A percentile compares a stretch with the other conserved stretches of the same genome.
Conservation (phyloP, 225 moss, liverwort and hornwort species). For the Polytrichum formosum region DNA sequence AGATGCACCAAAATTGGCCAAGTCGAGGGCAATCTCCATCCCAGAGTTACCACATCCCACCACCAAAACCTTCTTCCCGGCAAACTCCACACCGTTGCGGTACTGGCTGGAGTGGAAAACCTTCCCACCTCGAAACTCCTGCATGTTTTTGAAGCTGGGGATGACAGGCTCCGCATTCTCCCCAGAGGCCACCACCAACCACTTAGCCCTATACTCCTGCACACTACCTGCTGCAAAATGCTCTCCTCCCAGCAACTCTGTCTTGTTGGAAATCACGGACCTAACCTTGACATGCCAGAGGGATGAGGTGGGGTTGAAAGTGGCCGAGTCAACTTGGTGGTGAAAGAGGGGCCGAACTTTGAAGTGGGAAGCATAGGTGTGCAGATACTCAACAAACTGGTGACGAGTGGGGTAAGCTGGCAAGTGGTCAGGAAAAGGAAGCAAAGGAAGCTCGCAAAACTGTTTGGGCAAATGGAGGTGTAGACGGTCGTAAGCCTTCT, state of each 20-base stretch:
- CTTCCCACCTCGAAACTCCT: conserved; percentile 29
- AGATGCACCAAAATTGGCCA: conserved; percentile 65
- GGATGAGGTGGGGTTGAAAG: conserved; percentile 31
- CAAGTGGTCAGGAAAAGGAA: conserved; percentile 57
- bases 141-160: conserved; percentile 54
- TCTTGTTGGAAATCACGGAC: not conserved
- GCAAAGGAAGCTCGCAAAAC: conserved; percentile 85
- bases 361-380: conserved; percentile 55
- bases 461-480: conserved; percentile 91
- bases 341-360: conserved; percentile 54
- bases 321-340: conserved; percentile 45
- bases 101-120: conserved; percentile 66
- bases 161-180: conserved; percentile 89
- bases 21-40: conserved; percentile 92
- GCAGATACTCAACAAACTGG: conserved; percentile 76
- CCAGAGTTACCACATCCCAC: conserved; percentile 90
- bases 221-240: not conserved
- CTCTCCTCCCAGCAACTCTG: conserved; percentile 1
- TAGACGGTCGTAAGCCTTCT: conserved; percentile 76
- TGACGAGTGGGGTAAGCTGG: conserved; percentile 74
- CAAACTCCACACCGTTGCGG: conserved; percentile 61
- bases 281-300: conserved; percentile 38
- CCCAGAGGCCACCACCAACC: conserved; percentile 92
- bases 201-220: conserved; percentile 60
- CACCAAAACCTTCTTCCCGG: conserved; percentile 56